Evolutionary conservation across 768 basidiomycete species (phyloP).

Genomic region (Mycena galopus): DNA sequence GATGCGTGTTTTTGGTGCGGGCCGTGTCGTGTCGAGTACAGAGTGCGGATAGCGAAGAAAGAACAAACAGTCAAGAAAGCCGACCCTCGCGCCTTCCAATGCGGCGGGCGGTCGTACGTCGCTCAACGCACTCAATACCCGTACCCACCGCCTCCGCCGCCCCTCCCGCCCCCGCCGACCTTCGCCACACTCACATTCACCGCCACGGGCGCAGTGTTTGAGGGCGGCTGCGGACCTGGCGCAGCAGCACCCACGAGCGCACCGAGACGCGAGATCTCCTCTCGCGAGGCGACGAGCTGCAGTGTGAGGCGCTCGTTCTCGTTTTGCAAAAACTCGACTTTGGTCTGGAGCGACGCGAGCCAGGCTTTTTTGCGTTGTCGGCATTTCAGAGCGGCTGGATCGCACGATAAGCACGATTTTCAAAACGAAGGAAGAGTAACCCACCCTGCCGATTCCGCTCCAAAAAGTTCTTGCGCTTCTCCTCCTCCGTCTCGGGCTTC

Average conservation of each 20-base stretch:
- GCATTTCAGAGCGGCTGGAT: slow-evolving; percentile 94
- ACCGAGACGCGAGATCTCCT: slow-evolving; percentile 90
- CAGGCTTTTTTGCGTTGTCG: slow-evolving; percentile 99
- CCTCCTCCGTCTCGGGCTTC: slow-evolving; percentile 97
- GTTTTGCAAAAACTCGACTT: slow-evolving; percentile 91
- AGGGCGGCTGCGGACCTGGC: slow-evolving; percentile 53
- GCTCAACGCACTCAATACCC: slow-evolving; percentile 23
- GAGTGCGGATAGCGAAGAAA: no score
- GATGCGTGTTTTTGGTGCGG: no score
- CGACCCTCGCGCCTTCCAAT: no score
- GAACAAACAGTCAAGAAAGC: no score
- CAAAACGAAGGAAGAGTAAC: slow-evolving; percentile 35
- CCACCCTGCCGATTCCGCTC: slow-evolving; percentile 97
- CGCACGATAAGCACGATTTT: neutral
- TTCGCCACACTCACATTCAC: slow-evolving; percentile 33
- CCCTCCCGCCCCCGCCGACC: slow-evolving; percentile 4
- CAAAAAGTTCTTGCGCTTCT: slow-evolving; percentile 96
- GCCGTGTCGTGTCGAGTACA: no score
- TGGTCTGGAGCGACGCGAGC: slow-evolving; percentile 92
- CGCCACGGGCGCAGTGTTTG: slow-evolving; percentile 28
- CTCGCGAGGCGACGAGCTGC: slow-evolving; percentile 88
- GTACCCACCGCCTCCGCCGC: slow-evolving; percentile 24
- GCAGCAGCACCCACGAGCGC: slow-evolving; percentile 78
- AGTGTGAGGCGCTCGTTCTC: slow-evolving; percentile 95
- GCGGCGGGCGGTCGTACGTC: no score